Conservation (phyloP, 139 green algal genomes). For the Asterochloris erici region DNA sequence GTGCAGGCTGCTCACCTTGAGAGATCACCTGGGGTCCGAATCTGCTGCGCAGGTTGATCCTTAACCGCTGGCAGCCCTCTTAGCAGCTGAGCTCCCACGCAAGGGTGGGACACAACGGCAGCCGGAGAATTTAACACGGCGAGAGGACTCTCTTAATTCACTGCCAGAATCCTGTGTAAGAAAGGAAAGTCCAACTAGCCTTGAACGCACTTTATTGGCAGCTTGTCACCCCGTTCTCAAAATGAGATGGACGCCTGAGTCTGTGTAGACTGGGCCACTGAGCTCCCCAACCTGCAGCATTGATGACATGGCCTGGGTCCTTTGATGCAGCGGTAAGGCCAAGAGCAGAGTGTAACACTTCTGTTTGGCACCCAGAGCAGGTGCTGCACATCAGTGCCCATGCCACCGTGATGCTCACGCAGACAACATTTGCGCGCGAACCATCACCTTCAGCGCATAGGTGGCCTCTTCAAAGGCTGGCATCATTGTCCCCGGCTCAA, state of each 20-base stretch:
- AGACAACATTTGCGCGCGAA: not conserved
- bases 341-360: not conserved
- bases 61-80: too few relatives aligned
- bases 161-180: too few relatives aligned
- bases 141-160: too few relatives aligned
- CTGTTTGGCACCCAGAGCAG: not conserved
- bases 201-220: too few relatives aligned
- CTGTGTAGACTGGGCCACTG: conserved; percentile 64
- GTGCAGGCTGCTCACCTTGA: too few relatives aligned
- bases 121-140: too few relatives aligned
- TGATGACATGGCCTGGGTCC: not conserved
- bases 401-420: not conserved
- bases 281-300: conserved; percentile 63
- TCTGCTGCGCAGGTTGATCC: too few relatives aligned
- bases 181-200: too few relatives aligned
- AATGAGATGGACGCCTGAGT: conserved; percentile 85
- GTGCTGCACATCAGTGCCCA: not conserved
- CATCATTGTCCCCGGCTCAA: conserved; percentile 85
- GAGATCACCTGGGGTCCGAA: too few relatives aligned
- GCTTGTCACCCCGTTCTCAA: conserved; percentile 60
- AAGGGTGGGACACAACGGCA: too few relatives aligned
- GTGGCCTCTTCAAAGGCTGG: conserved; percentile 77
- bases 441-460: conserved; percentile 44
- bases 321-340: not conserved
- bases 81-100: too few relatives aligned